Evolutionary conservation across 495 filamentous ascomycete genomes (phyloP), one percentile per base, ranked within the genome.

Genomic region (Hypomontagnella submonticulosa): DNA sequence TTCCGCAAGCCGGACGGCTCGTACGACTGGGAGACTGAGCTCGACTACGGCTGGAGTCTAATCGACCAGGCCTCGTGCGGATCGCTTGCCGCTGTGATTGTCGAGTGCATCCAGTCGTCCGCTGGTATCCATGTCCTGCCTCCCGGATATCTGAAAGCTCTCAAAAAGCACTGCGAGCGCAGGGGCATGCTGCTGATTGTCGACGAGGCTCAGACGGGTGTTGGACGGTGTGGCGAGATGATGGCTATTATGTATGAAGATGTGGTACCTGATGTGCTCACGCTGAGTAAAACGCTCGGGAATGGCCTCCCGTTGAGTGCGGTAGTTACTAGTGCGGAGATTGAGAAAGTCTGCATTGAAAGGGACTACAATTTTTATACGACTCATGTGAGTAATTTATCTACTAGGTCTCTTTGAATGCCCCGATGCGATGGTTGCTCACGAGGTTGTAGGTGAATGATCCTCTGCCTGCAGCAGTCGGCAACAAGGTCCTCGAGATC

Each of bases 21-120:
- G 0, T 83, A 88, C 40, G 84, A 86, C 68, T 88, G 84, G 84
- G 76, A 83, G 48, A 70, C 81, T 0, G 84, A 87, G 65, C 70
- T 87, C 43, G 79, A 85, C 1, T 85, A 80, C 50, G 82, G 79
- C 3, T 86, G 82, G 78, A 71, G 70, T 12, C 69, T 86, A 67
- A 75, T 87, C 8, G 84, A 86, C 57, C 71, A 74, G 3, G 79
- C 81, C 51, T 81, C 77, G n/a, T 77, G 76, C 27, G 84, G 84
- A 2, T 85, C 83, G 0, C 77, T 87, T 1, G 84, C 84, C 8
- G 84, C 83, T 0, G 79, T 81, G 40, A 81, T 87, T 48, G 73
- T 85, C 19, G 83, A 86, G 65, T 80, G 78, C n/a, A 84, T 85
- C 19, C 76, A 82, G 5, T 81, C 78, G 0, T 77, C 81, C 1